Evolutionary conservation across 345 rosid genomes (phyloP).

Genomic region (Balakata baccata): DNA sequence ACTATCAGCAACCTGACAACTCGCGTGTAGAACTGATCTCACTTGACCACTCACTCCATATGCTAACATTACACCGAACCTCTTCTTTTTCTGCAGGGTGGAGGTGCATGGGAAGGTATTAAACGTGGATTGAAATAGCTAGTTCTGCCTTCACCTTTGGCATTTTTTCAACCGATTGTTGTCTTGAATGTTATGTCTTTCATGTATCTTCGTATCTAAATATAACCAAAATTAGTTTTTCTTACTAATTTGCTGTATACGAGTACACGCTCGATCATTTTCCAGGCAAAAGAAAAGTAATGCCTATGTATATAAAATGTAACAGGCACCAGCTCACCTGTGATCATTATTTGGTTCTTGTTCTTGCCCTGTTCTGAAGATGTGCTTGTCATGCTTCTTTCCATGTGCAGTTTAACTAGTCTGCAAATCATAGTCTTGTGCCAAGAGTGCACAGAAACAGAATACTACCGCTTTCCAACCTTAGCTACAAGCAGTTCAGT

Average conservation of each 20-base stretch:
- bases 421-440: not conserved
- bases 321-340: conserved; percentile 1
- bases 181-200: conserved; percentile 19
- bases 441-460: too few relatives aligned
- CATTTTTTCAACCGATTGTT: conserved; percentile 28
- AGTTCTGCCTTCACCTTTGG: conserved; percentile 35
- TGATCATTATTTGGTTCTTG: conserved; percentile 12
- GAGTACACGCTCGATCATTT: conserved; percentile 8
- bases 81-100: conserved; percentile 33
- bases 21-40: conserved; percentile 62
- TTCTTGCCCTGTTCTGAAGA: conserved; percentile 11
- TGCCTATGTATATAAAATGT: conserved; percentile 35
- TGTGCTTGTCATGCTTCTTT: conserved; percentile 13
- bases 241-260: conserved; percentile 37
- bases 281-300: conserved; percentile 32
- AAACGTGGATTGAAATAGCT: conserved; percentile 23
- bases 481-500: not conserved
- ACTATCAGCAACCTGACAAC: conserved; percentile 64
- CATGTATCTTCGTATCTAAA: conserved; percentile 19
- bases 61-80: conserved; percentile 51
- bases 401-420: not conserved
- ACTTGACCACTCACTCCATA: conserved; percentile 61
- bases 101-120: conserved; percentile 39
- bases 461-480: too few relatives aligned
- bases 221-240: conserved; percentile 22